Conservation (phyloP, 23 red algal species). For the Cyanidiococcus yangmingshanensis region DNA sequence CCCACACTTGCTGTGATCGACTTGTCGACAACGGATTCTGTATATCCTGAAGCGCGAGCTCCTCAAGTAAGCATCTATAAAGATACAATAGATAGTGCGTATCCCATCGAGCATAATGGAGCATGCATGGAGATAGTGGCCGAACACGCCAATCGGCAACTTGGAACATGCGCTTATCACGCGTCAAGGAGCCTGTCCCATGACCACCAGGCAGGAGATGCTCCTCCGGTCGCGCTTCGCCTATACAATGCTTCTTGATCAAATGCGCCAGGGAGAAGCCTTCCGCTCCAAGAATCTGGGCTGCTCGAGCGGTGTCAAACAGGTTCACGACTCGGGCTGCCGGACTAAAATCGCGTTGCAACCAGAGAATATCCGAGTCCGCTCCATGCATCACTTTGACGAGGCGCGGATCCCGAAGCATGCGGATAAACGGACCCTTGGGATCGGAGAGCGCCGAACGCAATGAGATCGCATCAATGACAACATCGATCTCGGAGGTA, state of each 20-base stretch:
- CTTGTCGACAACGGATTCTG: neutral
- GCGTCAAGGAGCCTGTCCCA: slow-evolving; percentile 9
- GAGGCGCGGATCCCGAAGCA: slow-evolving; percentile 38
- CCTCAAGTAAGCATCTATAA: slow-evolving; percentile 51
- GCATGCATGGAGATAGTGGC: slow-evolving; percentile 63
- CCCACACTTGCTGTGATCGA: slow-evolving; percentile 30
- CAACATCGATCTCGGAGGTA: slow-evolving; percentile 54
- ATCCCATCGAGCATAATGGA: slow-evolving; percentile 79
- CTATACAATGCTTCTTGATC: neutral
- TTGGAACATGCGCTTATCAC: slow-evolving; percentile 67
- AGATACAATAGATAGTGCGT: slow-evolving; percentile 95
- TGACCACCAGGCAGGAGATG: slow-evolving; percentile 4
- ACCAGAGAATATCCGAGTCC: slow-evolving; percentile 70
- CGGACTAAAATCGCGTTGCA: slow-evolving; percentile 90
- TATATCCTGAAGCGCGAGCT: slow-evolving; percentile 35
- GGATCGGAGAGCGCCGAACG: slow-evolving; percentile 34
- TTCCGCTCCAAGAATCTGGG: slow-evolving; percentile 39
- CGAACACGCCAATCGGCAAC: slow-evolving; percentile 82
- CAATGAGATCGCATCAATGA: slow-evolving; percentile 70
- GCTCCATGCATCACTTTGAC: slow-evolving; percentile 84
- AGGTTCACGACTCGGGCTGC: slow-evolving; percentile 53
- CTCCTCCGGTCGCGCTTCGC: neutral
- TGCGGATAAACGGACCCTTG: slow-evolving; percentile 37
- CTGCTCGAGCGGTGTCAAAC: slow-evolving; percentile 87
- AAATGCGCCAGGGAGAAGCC: slow-evolving; percentile 56